These are phyloP conservation scores for Punica granatum DNA, from an alignment of 345 rosid genomes.

Conservation along the genomic window DNA sequence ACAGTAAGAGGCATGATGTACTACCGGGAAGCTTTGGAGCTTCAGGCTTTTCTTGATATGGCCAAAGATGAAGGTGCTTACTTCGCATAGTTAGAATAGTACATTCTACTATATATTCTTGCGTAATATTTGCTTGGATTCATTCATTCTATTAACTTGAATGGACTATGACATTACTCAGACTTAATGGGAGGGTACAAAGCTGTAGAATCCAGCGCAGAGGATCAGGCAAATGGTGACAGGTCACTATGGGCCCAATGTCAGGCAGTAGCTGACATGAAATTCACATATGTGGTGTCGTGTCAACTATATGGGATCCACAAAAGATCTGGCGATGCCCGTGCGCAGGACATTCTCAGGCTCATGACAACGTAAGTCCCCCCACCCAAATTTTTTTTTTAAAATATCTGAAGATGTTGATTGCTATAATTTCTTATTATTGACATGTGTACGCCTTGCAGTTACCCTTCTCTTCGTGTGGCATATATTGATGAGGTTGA, in stretches of 20 bases:
- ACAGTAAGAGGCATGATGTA: slow-evolving; percentile 99
- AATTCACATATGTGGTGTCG: slow-evolving; percentile 89
- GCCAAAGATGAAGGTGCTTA: slow-evolving; percentile 83
- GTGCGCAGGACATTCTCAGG: slow-evolving; percentile 84
- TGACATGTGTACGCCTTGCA: slow-evolving; percentile 25
- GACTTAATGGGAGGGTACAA: slow-evolving; percentile 97
- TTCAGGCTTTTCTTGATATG: slow-evolving; percentile 99
- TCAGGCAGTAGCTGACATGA: slow-evolving; percentile 99
- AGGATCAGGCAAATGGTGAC: slow-evolving; percentile 63
- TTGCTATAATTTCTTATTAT: slow-evolving; percentile 7
- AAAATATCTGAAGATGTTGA: background rate
- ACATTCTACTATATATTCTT: background rate
- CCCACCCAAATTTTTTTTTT: slow-evolving; percentile 5
- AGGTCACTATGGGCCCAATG: slow-evolving; percentile 82
- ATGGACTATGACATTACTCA: slow-evolving; percentile 20
- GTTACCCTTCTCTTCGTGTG: slow-evolving; percentile 97
- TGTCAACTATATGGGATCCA: slow-evolving; percentile 95
- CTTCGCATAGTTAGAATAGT: slow-evolving; percentile 5
- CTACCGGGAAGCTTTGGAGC: slow-evolving; percentile 93
- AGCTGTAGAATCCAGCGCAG: slow-evolving; percentile 69
- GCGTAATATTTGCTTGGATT: background rate
- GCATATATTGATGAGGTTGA: slow-evolving; percentile 98
- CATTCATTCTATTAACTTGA: background rate
- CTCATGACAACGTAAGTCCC: slow-evolving; percentile 88
- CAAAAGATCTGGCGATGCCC: slow-evolving; percentile 72